phyloP scores from a whole-genome alignment of 225 moss, liverwort and hornwort species.

The Lunularia cruciata region DNA sequence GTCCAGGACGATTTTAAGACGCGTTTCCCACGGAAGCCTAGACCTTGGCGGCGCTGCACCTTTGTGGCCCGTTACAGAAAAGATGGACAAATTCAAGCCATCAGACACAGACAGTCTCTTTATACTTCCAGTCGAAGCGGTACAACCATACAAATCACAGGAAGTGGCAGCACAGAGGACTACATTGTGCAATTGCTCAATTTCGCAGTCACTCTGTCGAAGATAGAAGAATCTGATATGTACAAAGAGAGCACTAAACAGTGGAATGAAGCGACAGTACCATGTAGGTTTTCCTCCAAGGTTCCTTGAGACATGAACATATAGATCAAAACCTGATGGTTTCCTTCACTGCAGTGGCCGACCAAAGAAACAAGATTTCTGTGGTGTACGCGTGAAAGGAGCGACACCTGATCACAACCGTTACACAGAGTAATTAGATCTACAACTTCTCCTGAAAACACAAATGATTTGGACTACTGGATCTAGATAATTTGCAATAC shows the following conservation, averaged over 20 bases:
- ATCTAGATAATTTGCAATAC: background rate
- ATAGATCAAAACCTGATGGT: slow-evolving; percentile 12
- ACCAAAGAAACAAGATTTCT: slow-evolving; percentile 8
- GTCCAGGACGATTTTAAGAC: slow-evolving; percentile 1
- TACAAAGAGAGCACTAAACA: no score
- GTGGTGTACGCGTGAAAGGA: slow-evolving; percentile 18
- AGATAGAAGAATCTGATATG: background rate
- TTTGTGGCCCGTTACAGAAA: background rate
- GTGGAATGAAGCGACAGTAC: background rate
- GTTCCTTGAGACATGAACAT: slow-evolving; percentile 19
- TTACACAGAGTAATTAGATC: background rate
- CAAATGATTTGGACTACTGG: background rate
- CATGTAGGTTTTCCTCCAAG: background rate
- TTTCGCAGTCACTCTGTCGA: background rate
- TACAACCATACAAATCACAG: background rate
- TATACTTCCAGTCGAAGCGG: background rate
- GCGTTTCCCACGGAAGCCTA: slow-evolving; percentile 4
- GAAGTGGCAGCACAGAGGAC: no score
- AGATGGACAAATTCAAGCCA: no score
- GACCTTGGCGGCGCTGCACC: background rate
- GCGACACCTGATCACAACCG: slow-evolving; percentile 6
- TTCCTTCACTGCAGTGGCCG: slow-evolving; percentile 5
- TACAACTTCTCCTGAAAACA: background rate
- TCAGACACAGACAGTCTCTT: no score
- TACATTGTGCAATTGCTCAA: background rate